Evolutionary conservation across 768 basidiomycete genomes (phyloP).

Genomic region (Boletus reticulatus): DNA sequence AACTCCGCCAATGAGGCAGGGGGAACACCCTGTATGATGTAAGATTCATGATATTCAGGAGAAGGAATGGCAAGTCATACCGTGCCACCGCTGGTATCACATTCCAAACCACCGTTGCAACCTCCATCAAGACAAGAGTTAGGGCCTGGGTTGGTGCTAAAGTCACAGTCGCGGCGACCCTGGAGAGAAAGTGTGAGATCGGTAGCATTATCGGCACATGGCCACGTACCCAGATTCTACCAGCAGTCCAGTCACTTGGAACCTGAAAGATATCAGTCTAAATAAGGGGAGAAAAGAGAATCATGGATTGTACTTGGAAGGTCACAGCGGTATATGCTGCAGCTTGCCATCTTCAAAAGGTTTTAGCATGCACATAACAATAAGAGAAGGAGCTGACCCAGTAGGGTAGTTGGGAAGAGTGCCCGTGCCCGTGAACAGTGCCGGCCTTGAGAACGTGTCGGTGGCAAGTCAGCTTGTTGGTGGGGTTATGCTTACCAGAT

Average conservation of each 20-base stretch:
- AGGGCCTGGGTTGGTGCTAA: conserved; percentile 46
- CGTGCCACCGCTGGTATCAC: conserved; percentile 51
- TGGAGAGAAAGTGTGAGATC: conserved; percentile 8
- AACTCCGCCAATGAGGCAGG: conserved; percentile 71
- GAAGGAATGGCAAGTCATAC: conserved; percentile 20
- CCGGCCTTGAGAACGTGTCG: conserved; percentile 39
- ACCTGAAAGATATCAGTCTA: conserved; percentile 31
- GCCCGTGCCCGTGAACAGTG: conserved; percentile 59
- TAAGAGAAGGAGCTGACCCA: conserved; percentile 38
- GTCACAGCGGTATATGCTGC: conserved; percentile 23
- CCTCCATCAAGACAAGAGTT: conserved; percentile 64
- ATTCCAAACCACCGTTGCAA: conserved; percentile 66
- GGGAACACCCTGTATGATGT: conserved; percentile 49
- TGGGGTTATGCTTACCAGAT: conserved; percentile 48
- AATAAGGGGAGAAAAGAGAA: background rate
- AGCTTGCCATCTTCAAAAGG: conserved; percentile 33
- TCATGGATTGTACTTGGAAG: conserved; percentile 19
- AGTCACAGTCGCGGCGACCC: conserved; percentile 62
- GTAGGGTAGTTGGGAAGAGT: conserved; percentile 41
- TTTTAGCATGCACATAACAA: background rate
- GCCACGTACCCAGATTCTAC: conserved; percentile 55
- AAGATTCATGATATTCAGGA: background rate
- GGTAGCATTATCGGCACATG: background rate
- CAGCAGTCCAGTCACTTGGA: conserved; percentile 63
- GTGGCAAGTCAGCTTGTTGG: background rate